Percentiles rank a stretch among this genome's conserved stretches.
Conservation (phyloP, 257 asterid species). For the Solanum virginianum region DNA sequence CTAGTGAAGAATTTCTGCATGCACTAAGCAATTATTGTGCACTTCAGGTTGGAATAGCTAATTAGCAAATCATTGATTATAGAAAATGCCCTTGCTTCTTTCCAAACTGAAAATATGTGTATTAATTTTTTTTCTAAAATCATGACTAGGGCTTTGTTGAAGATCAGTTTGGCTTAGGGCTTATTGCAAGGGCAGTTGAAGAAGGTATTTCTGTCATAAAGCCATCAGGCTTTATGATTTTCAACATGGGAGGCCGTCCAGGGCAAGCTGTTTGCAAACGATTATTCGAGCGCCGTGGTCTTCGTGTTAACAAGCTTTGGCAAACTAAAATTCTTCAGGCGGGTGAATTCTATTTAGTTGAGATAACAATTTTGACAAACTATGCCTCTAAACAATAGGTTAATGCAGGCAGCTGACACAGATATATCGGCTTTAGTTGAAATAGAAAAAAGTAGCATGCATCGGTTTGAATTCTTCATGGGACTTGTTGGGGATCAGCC, state of each 20-base stretch:
- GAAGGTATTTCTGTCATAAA: conserved; percentile 97
- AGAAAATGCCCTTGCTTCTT: not conserved
- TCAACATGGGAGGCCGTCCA: conserved; percentile 99
- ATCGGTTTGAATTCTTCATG: conserved; percentile 98
- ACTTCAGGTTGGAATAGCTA: conserved; percentile 52
- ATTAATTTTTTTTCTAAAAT: not conserved
- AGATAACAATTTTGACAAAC: conserved; percentile 4
- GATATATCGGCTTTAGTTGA: conserved; percentile 98
- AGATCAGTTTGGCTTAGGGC: conserved; percentile 98
- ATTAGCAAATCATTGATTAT: not conserved
- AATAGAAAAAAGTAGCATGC: conserved; percentile 93
- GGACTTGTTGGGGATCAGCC: conserved; percentile 98
- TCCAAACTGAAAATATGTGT: not conserved
- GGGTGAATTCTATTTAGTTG: not conserved
- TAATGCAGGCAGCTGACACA: conserved; percentile 93
- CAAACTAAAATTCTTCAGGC: conserved; percentile 99
- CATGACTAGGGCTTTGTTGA: conserved; percentile 83
- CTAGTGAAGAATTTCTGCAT: conserved; percentile 91
- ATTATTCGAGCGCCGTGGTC: conserved; percentile 96
- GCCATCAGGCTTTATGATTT: conserved; percentile 94
- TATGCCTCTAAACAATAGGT: conserved; percentile 11
- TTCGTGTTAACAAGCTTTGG: conserved; percentile 85
- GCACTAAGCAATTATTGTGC: conserved; percentile 92
- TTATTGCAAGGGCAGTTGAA: conserved; percentile 97
- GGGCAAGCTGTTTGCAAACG: conserved; percentile 98